A percentile compares a stretch with the other conserved stretches of the same genome.
These are phyloP conservation scores for Penicilliopsis zonata DNA, from an alignment of 495 filamentous ascomycete genomes.

Conservation along the genomic window DNA sequence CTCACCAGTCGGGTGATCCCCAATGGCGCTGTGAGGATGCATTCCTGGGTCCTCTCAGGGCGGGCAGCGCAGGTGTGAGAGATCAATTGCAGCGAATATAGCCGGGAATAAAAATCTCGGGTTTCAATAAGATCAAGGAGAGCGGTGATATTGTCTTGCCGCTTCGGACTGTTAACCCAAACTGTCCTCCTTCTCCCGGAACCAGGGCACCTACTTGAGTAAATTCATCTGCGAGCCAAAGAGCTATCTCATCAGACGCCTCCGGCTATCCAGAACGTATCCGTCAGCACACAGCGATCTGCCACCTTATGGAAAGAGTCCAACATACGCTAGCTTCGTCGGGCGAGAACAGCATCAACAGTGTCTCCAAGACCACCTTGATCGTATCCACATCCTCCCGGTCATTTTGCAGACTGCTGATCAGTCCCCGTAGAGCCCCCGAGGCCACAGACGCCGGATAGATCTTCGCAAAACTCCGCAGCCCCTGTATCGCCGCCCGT, in stretches of 20 bases:
- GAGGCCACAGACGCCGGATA: conserved; percentile 96
- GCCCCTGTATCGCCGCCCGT: conserved; percentile 79
- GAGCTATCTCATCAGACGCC: conserved; percentile 89
- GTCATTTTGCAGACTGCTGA: conserved; percentile 74
- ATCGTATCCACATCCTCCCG: conserved; percentile 92
- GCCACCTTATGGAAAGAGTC: background rate
- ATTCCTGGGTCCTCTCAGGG: conserved; percentile 92
- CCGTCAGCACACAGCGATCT: conserved; percentile 8
- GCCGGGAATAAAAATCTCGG: conserved; percentile 81
- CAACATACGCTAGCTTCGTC: conserved; percentile 53
- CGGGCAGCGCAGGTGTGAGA: conserved; percentile 74
- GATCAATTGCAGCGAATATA: conserved; percentile 87
- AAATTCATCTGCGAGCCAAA: conserved; percentile 97
- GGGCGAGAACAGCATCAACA: conserved; percentile 82
- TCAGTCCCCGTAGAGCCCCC: conserved; percentile 74
- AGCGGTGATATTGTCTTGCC: conserved; percentile 93
- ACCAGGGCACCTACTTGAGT: conserved; percentile 54
- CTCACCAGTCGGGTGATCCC: conserved; percentile 81
- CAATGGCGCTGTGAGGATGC: conserved; percentile 74
- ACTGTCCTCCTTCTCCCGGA: conserved; percentile 4
- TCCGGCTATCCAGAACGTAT: conserved; percentile 49
- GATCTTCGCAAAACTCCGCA: conserved; percentile 89
- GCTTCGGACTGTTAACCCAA: conserved; percentile 40
- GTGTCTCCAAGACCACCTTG: conserved; percentile 86
- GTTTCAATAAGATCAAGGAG: conserved; percentile 82